Percentiles rank a stretch among this genome's conserved stretches.
These are phyloP conservation scores for Nakazawaea molendinolei DNA, from an alignment of 805 yeast species.

Conservation along the genomic window DNA sequence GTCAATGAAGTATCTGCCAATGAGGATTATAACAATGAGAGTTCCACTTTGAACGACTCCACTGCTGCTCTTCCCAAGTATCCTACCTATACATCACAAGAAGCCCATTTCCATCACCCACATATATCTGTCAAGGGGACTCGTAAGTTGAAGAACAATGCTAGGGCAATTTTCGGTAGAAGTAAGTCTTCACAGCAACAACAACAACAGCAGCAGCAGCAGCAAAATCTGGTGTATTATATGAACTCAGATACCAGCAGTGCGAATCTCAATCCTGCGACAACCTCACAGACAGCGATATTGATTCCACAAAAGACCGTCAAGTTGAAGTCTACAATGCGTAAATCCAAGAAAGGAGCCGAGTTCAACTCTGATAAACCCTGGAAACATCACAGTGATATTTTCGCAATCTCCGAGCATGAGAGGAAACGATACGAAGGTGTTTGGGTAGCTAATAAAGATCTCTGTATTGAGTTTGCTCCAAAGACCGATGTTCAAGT, in stretches of 20 bases:
- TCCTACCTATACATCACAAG: constrained; percentile 9
- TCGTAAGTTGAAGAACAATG: constrained; percentile 6
- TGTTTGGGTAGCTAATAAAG: constrained; percentile 86
- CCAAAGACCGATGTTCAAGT: constrained; percentile 1
- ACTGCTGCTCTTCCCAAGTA: constrained; percentile 9
- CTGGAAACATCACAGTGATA: constrained; percentile 79
- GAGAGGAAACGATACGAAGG: constrained; percentile 91
- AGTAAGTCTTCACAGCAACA: neutral
- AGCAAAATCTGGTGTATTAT: too few relatives aligned
- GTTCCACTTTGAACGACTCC: constrained; percentile 3
- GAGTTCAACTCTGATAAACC: constrained; percentile 84
- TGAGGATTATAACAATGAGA: too few relatives aligned
- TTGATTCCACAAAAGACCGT: constrained; percentile 19
- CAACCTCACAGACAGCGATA: constrained; percentile 9
- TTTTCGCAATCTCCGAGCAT: constrained; percentile 38
- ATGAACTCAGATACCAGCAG: constrained; percentile 2
- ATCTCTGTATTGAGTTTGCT: constrained; percentile 41
- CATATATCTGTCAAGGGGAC: constrained; percentile 6
- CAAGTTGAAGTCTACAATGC: constrained; percentile 44
- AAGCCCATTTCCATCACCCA: constrained; percentile 8
- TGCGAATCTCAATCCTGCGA: constrained; percentile 9
- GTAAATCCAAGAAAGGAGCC: constrained; percentile 35
- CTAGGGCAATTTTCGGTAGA: constrained; percentile 6
- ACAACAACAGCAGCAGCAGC: neutral
- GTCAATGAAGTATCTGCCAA: too few relatives aligned